Evolutionary conservation across 2,329 filamentous ascomycete genomes (phyloP), one percentile per base, ranked within the genome.

Genomic region (Alternaria atra): DNA sequence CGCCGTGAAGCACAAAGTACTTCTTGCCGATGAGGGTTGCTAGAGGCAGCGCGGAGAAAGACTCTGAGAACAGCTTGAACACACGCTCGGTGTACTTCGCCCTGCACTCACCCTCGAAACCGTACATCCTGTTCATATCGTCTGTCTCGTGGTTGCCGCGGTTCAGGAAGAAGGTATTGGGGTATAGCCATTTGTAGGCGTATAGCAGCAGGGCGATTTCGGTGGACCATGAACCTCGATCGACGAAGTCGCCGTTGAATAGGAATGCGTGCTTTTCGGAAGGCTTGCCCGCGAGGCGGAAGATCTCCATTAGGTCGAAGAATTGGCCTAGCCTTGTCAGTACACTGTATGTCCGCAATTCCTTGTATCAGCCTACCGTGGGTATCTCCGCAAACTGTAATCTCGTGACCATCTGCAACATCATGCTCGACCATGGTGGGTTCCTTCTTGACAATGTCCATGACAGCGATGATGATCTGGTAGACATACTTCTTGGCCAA

Each of bases 221-320:
- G n/a, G 90, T 93, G 6, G 94, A 98, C 95, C 95, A 99, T 37
- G 93, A 97, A 29, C 95, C 95, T 77, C 95, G 89, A 78, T 99
- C 95, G 55, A 99, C 95, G 76, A 99, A 99, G 81, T 99, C 95
- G 67, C 95, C 95, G 79, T 99, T 99, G 86, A 99, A 99, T 12
- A 99, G 86, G 77, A 98, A 99, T 79, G 90, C 91, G 78, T 98
- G 93, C 76, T 91, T 92, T 64, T 94, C 92, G 15, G 86, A 87
- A 0, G 95, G 95, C 65, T 85, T 87, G 42, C 95, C 95, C 71
- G 97, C 97, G 58, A 95, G 86, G 66, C 92, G 86, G 88, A 99
- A 99, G 64, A 99, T 91, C 78, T 99, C 92, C 84, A 99, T 90
- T 42, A 99, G 86, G 79, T 99, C 95, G 78, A 97, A 99, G 82